A percentile compares a stretch with the other conserved stretches of the same genome.
Conservation (phyloP, 129 eudicot genomes). For the Deinandra increscens region DNA sequence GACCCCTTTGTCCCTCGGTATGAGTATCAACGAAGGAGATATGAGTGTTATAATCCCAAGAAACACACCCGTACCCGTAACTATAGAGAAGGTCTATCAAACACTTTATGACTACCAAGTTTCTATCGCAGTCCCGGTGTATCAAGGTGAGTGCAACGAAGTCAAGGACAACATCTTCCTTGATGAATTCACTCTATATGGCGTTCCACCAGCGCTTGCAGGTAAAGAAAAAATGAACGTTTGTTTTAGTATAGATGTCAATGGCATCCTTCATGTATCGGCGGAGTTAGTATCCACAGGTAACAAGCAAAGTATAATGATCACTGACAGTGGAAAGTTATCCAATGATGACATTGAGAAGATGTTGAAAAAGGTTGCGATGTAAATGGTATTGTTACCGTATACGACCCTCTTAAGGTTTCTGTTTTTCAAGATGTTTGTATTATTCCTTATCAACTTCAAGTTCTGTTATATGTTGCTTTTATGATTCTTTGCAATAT, state of each 20-base stretch:
- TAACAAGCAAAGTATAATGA: background rate
- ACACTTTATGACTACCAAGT: background rate
- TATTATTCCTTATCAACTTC: background rate
- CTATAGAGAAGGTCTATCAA: background rate
- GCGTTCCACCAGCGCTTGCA: background rate
- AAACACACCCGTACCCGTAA: background rate
- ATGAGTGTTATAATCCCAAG: background rate
- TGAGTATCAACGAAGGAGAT: background rate
- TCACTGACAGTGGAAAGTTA: background rate
- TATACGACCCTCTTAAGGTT: too few relatives aligned
- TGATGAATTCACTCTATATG: background rate
- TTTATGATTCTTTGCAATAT: too few relatives aligned
- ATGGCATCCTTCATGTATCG: background rate
- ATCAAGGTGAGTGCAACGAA: background rate
- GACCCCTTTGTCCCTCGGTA: background rate
- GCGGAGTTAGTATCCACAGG: slow-evolving; percentile 2
- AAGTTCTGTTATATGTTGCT: too few relatives aligned
- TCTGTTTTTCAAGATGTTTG: background rate
- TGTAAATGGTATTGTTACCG: too few relatives aligned
- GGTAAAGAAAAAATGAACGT: background rate
- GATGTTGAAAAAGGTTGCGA: background rate
- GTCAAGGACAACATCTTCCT: background rate
- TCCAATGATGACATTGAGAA: background rate
- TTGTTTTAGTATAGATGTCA: background rate
- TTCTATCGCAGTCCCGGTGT: background rate